Conservation (phyloP, 164 flowering plant genomes). For the Kingdonia uniflora region DNA sequence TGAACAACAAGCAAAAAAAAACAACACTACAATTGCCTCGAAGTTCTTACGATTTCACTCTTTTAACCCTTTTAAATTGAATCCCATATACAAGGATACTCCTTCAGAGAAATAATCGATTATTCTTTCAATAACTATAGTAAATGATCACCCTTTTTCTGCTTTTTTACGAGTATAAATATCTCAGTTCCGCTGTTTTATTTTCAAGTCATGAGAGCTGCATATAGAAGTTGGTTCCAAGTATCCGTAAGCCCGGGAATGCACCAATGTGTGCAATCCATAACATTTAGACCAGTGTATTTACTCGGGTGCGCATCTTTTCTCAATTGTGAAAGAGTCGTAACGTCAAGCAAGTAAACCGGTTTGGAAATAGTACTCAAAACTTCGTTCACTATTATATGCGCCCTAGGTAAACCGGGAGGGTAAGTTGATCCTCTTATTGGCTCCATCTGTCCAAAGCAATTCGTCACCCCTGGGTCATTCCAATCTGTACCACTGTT, state of each 20-base stretch:
- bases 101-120: too few species aligned
- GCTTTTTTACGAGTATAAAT: too few species aligned
- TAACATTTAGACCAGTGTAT: slow-evolving; percentile 15
- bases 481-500: slow-evolving; percentile 31
- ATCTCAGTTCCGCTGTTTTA: too few species aligned
- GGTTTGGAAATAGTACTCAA: slow-evolving; percentile 20
- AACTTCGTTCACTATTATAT: slow-evolving; percentile 15
- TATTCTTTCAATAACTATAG: too few species aligned
- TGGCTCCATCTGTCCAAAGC: slow-evolving; percentile 20
- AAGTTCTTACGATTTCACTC: too few species aligned
- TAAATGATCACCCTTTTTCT: too few species aligned
- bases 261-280: slow-evolving; percentile 64
- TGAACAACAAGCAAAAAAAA: too few species aligned
- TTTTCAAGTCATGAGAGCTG: background rate
- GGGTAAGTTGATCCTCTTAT: slow-evolving; percentile 23
- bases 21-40: too few species aligned
- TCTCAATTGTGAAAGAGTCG: slow-evolving; percentile 30
- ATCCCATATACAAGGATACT: too few species aligned
- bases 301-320: slow-evolving; percentile 33
- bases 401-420: slow-evolving; percentile 14
- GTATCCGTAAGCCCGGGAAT: slow-evolving; percentile 50
- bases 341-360: slow-evolving; percentile 24
- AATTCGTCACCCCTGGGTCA: slow-evolving; percentile 13
- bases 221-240: slow-evolving; percentile 38
- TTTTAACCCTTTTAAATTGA: too few species aligned